Evolutionary conservation across 805 yeast species (phyloP), one percentile per base, ranked within the genome.

Genomic region (Starmerella powellii): DNA sequence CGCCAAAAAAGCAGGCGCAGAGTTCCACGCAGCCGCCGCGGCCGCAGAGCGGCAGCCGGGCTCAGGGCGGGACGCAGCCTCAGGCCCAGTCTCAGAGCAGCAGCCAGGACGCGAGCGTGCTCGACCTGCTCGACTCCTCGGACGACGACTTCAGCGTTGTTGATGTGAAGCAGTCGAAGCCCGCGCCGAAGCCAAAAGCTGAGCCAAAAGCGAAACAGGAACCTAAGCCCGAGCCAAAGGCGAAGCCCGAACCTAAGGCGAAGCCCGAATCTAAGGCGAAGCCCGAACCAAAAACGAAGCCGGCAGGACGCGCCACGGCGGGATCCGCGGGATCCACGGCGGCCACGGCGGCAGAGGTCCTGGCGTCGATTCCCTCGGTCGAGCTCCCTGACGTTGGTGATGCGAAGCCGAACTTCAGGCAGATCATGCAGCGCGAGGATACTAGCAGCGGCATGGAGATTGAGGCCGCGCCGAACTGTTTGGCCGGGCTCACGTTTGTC

Each of bases 401-500:
- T 3, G 56, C 65, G 3, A 71, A 70, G 31, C 69, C 73, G 54
- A 75, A 72, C 47, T 74, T 66, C 54, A 70, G 73, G 50, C 81
- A 75, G 51, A 70, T 72, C 56, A 74, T 73, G 50, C 73, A 47
- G 51, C 60, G 8, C 43, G 55, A 15, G 63, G 20, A 15, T 4
- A n/a, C 20, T 23, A 27, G 32, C 36, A 50, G 28, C 13, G 37
- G 45, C 11, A 35, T 61, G 21, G 76, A 74, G 13, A 65, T 86
- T 24, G 31, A 45, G 10, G 95, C 96, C 0, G 79, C 77, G 10
- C 83, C 86, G 3, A 78, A 87, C 57, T 91, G 98, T 63, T 63
- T 91, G 34, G 69, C 79, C 2, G 98, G 98, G 0, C 63, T 91
- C 20, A 84, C 94, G 0, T 80, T 91, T 48, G 97, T 91, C 0